A percentile compares a stretch with the other conserved stretches of the same genome.
phyloP scores from a whole-genome alignment of 2,329 filamentous ascomycete species.

The Penicillium hesseltinei region DNA sequence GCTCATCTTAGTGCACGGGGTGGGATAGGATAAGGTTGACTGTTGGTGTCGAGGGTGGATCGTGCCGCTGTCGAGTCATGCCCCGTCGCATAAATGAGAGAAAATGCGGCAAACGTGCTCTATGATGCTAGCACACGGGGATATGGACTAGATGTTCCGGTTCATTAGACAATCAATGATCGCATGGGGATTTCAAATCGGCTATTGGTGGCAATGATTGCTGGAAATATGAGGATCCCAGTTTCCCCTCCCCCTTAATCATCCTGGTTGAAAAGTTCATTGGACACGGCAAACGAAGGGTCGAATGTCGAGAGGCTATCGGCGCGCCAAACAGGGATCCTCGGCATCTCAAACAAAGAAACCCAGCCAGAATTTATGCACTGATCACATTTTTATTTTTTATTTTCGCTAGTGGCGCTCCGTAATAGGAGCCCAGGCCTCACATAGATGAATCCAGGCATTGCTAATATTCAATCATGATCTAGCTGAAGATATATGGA shows the following conservation, averaged over 20 bases:
- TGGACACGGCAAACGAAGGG: neutral
- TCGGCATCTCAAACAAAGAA: slow-evolving; percentile 12
- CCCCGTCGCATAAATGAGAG: neutral
- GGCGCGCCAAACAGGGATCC: slow-evolving; percentile 1
- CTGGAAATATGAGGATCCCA: neutral
- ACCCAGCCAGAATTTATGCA: neutral
- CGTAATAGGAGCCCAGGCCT: neutral
- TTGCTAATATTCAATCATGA: neutral
- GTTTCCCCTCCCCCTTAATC: neutral
- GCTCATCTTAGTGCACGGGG: neutral
- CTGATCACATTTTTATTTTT: neutral
- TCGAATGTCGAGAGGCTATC: neutral
- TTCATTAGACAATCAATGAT: neutral
- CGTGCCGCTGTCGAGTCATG: neutral
- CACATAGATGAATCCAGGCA: neutral
- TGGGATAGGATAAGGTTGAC: slow-evolving; percentile 2
- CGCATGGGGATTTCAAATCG: neutral
- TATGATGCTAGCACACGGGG: slow-evolving; percentile 2
- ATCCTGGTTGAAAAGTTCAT: neutral
- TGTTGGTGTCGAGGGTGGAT: neutral
- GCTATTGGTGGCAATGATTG: neutral
- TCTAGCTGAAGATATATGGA: neutral
- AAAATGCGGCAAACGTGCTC: neutral
- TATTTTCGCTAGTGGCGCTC: neutral
- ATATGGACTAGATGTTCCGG: neutral